These are phyloP conservation scores for Xylaria polymorpha DNA, from an alignment of 2,329 filamentous ascomycete genomes.

Conservation along the genomic window DNA sequence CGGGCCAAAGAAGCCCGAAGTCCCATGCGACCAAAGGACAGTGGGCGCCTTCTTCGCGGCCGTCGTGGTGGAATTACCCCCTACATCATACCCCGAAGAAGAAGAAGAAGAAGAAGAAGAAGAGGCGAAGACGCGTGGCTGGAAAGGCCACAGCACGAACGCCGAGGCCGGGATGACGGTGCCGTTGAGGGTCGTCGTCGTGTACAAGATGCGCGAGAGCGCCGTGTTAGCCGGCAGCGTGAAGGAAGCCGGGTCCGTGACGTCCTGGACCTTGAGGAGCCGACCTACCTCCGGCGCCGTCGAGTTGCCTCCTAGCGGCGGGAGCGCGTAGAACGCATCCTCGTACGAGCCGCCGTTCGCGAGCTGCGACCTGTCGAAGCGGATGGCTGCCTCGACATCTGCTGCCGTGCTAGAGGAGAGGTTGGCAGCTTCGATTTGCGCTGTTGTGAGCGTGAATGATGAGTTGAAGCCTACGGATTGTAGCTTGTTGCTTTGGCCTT, in stretches of 20 bases:
- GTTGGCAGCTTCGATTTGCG: slow-evolving; percentile 43
- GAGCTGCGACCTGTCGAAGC: slow-evolving; percentile 50
- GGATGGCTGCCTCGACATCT: slow-evolving; percentile 43
- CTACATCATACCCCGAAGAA: background rate
- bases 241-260: slow-evolving; percentile 54
- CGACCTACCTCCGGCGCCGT: slow-evolving; percentile 47
- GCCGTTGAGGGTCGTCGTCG: slow-evolving; percentile 58
- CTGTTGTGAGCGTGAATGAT: slow-evolving; percentile 44
- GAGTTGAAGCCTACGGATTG: slow-evolving; percentile 48
- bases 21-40: slow-evolving; percentile 59
- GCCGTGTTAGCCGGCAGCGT: slow-evolving; percentile 56
- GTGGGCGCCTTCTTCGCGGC: slow-evolving; percentile 31
- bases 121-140: slow-evolving; percentile 24
- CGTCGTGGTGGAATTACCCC: background rate
- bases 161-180: slow-evolving; percentile 60
- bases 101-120: too few relatives aligned
- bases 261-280: slow-evolving; percentile 55
- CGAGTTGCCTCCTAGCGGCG: slow-evolving; percentile 18
- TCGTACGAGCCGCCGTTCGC: slow-evolving; percentile 49
- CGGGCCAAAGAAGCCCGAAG: slow-evolving; percentile 54
- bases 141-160: slow-evolving; percentile 62
- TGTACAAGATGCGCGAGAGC: slow-evolving; percentile 62
- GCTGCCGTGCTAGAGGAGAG: slow-evolving; percentile 38
- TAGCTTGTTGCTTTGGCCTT: slow-evolving; percentile 9
- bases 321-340: slow-evolving; percentile 57